These are phyloP conservation scores for Domatiomyces globalis DNA, from an alignment of 2,329 filamentous ascomycete species.

Conservation along the genomic window DNA sequence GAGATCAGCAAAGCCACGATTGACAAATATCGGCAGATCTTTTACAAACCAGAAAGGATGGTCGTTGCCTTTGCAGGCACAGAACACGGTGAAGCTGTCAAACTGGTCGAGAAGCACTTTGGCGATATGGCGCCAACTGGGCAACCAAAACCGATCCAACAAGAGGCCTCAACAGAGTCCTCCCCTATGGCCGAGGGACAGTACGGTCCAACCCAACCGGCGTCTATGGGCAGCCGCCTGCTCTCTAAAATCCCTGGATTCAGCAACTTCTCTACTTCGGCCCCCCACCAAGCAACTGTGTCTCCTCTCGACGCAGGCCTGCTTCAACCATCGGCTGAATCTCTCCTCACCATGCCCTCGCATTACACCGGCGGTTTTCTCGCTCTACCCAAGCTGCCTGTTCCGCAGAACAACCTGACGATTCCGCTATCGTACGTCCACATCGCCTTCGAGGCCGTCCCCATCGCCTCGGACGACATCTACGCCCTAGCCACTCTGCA, in stretches of 20 bases:
- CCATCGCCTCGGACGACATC: constrained; percentile 81
- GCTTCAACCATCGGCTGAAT: constrained; percentile 29
- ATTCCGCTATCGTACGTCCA: constrained; percentile 84
- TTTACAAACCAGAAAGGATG: constrained; percentile 80
- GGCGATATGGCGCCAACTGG: constrained; percentile 60
- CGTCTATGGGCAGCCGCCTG: constrained; percentile 35
- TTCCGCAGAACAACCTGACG: constrained; percentile 60
- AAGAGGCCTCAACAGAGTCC: background rate
- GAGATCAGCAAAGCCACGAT: constrained; percentile 62
- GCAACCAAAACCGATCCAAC: constrained; percentile 13
- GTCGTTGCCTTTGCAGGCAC: constrained; percentile 93
- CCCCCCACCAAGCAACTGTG: constrained; percentile 47
- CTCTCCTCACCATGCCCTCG: constrained; percentile 50
- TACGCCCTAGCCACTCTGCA: constrained; percentile 92
- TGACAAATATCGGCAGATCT: constrained; percentile 62
- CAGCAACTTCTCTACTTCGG: constrained; percentile 71
- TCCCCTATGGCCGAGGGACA: constrained; percentile 1
- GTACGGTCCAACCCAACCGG: constrained; percentile 23
- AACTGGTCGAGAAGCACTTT: constrained; percentile 70
- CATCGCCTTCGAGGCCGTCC: constrained; percentile 86
- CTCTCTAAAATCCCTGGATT: constrained; percentile 78
- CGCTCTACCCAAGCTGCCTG: constrained; percentile 65
- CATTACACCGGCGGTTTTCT: constrained; percentile 92
- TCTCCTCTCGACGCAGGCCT: constrained; percentile 37
- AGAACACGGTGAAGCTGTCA: constrained; percentile 64